Evolutionary conservation across 2,329 filamentous ascomycete species (phyloP), one percentile per base, ranked within the genome.

Genomic region (Fusarium coffeatum): DNA sequence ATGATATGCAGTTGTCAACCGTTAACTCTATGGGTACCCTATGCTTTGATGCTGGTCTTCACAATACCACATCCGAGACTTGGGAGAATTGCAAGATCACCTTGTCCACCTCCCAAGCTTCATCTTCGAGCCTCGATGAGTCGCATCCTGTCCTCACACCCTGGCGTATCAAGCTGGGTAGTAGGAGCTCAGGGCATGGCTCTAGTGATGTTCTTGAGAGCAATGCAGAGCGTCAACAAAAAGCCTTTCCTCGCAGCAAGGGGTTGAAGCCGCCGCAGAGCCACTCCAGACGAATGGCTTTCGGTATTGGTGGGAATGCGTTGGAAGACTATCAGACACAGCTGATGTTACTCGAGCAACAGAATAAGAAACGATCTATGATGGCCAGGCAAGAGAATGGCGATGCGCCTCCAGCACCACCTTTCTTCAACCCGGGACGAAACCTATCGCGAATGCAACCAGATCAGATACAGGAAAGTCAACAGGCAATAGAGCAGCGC

Each of bases 361-460:
- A 95, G 80, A 95, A 95, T 74, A 94, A 94, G 84, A 94, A 93
- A 80, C 86, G 92, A 13, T 83, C 94, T 47, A 89, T 94, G 84
- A 93, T 94, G 91, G 92, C 92, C 27, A 89, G 92, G 20, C 91
- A 90, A 76, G 89, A 94, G 77, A 92, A 95, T 78, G 92, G 7
- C 25, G 27, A 12, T 27, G 10, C 58, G 58, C 16, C 63, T 6
- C 6, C 53, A 20, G 22, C 48, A 43, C 9, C 37, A 23, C 23
- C 4, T 23, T 23, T 23, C 23, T 23, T 5, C 23, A 23, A 23
- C 6, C 23, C 23, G 23, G 23, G 23, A 23, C 23, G 23, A 23
- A 23, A 23, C 23, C 23, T 23, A 5, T 23, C 23, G 23, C 23
- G 6, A 8, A 30, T 30, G 28, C 2, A 2, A 30, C 6, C 28